Evolutionary conservation across 2,329 filamentous ascomycete genomes (phyloP), one percentile per base, ranked within the genome.

Genomic region (Endocalyx cinctus): DNA sequence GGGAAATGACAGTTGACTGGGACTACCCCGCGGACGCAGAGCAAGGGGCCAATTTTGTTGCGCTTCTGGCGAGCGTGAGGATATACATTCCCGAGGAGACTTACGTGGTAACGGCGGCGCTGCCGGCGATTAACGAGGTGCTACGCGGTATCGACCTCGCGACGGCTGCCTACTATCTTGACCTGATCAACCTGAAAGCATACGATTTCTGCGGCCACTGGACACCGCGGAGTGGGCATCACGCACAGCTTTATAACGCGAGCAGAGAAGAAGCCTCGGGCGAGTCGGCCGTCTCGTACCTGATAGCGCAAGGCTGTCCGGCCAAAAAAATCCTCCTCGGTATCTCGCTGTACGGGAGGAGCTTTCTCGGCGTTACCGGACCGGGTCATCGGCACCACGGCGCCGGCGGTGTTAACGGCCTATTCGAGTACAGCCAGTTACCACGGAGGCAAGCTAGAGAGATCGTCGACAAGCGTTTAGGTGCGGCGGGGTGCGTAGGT

Each of bases 1-100:
- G n/a, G n/a, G n/a, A n/a, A n/a, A n/a, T n/a, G n/a, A n/a, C n/a
- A 90, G 85, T 92, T 54, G 81, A 84, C 50, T 92, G 86, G 86
- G 80, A 87, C 54, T 84, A 87, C 47, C 85, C 86, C 3, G 70
- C 71, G 34, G 70, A 83, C 52, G 55, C 67, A 2, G 66, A 77
- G 33, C 76, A 89, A 58, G 84, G 84, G 16, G 64, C 70, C 41
- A 73, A 88, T 55, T 89, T 87, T 52, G 60, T 88, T 27, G 69
- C 74, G 13, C 70, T 92, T 17, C 69, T 90, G 18, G 74, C 77
- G 8, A 67, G 74, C 13, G 63, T 87, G 32, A 80, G 86, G 37
- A 63, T 77, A 36, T 71, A 79, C 35, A 68, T 90, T n/a, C 79
- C 82, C 11, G 68, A 78, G 19, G 79, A 83, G 25, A 67, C 70